Percentiles rank a stretch among this genome's conserved stretches.
phyloP scores from a whole-genome alignment of 2,329 filamentous ascomycete species.

The Metarhizium sp. region DNA sequence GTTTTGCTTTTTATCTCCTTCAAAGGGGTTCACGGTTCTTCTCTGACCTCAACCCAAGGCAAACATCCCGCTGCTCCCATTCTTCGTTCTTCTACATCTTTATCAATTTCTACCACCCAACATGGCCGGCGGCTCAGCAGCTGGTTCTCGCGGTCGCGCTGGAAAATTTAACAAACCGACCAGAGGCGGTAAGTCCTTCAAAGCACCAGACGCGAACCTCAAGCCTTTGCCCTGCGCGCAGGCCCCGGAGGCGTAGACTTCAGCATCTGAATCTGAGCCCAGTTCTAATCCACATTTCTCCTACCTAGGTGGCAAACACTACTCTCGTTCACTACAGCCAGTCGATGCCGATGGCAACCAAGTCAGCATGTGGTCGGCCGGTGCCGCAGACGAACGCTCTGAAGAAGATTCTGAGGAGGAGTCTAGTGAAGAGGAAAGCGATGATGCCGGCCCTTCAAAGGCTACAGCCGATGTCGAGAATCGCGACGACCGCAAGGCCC shows the following conservation, averaged over 20 bases:
- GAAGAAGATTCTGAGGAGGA: slow-evolving; percentile 44
- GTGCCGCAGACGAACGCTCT: slow-evolving; percentile 43
- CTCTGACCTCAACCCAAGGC: background rate
- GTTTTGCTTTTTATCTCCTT: background rate
- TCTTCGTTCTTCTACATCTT: background rate
- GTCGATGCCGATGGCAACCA: slow-evolving; percentile 84
- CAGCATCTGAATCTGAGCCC: too few relatives aligned
- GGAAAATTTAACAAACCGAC: slow-evolving; percentile 94
- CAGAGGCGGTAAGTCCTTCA: slow-evolving; percentile 62
- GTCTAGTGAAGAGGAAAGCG: slow-evolving; percentile 41
- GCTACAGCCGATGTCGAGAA: slow-evolving; percentile 41
- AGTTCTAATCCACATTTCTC: background rate
- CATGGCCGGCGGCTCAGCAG: slow-evolving; percentile 38
- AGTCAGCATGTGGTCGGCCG: slow-evolving; percentile 75
- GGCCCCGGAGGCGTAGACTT: too few relatives aligned
- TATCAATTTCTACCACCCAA: slow-evolving; percentile 12
- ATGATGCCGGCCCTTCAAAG: slow-evolving; percentile 32
- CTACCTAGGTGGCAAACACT: slow-evolving; percentile 76
- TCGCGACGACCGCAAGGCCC: slow-evolving; percentile 80
- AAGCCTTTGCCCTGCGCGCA: too few relatives aligned
- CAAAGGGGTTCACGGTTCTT: background rate
- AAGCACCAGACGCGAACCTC: background rate
- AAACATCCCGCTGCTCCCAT: background rate
- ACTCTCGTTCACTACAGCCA: slow-evolving; percentile 83
- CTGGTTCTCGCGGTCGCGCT: slow-evolving; percentile 62